Evolutionary conservation across 352 stramenopile species (phyloP).

Genomic region (Globisporangium radiosum): DNA sequence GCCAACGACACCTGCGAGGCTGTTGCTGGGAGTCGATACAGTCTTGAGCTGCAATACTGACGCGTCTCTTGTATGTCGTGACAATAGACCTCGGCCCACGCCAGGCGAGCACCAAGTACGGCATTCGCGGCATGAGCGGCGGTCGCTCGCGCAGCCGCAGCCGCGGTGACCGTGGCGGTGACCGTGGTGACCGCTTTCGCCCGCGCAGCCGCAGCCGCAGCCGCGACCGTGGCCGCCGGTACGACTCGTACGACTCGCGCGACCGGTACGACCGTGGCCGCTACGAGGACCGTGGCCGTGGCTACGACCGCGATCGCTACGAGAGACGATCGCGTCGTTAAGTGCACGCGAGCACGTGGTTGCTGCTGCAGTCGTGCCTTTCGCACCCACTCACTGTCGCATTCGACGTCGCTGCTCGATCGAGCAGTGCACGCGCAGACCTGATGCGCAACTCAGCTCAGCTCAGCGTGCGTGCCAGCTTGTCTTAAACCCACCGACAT

Average conservation of each 20-base stretch:
- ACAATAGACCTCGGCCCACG: slow-evolving; percentile 57
- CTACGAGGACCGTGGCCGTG: slow-evolving; percentile 41
- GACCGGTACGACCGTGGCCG: slow-evolving; percentile 30
- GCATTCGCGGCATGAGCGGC: slow-evolving; percentile 13
- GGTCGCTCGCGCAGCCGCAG: slow-evolving; percentile 20
- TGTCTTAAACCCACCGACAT: slow-evolving; percentile 45
- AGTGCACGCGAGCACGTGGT: not conserved
- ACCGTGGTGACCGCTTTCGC: slow-evolving; percentile 20
- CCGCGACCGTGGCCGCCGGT: slow-evolving; percentile 32
- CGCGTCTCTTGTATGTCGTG: not conserved
- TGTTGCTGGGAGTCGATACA: no score
- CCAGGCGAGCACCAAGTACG: slow-evolving; percentile 73
- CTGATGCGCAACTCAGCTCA: not conserved
- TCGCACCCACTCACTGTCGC: not conserved
- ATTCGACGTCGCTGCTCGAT: not conserved
- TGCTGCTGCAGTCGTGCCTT: not conserved
- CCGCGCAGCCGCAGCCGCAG: slow-evolving; percentile 32
- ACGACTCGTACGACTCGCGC: slow-evolving; percentile 25
- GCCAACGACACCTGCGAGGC: not conserved
- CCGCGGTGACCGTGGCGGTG: slow-evolving; percentile 17
- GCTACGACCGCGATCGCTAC: slow-evolving; percentile 35
- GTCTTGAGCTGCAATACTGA: not conserved
- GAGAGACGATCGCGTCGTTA: slow-evolving; percentile 36
- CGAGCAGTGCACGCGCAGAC: slow-evolving; percentile 2
- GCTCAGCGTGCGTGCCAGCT: slow-evolving; percentile 21